Evolutionary conservation across 2,329 filamentous ascomycete species (phyloP).

Genomic region (Cladosporium austrohemisphaericum): DNA sequence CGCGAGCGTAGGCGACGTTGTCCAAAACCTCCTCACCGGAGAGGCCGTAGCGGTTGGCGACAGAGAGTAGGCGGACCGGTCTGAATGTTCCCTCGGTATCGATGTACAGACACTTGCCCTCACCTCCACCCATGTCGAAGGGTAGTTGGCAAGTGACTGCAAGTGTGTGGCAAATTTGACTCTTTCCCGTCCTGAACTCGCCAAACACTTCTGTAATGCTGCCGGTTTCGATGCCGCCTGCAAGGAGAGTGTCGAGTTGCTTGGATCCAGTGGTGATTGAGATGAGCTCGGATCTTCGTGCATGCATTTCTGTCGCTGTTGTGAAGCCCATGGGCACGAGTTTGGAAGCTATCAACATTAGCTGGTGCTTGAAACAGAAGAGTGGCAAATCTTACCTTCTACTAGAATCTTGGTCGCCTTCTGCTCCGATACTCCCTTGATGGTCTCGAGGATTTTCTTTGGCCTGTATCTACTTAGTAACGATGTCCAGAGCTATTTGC

Average conservation of each 20-base stretch:
- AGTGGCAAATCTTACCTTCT: conserved; percentile 64
- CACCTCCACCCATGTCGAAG: conserved; percentile 97
- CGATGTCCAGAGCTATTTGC: not conserved
- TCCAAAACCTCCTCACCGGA: conserved; percentile 96
- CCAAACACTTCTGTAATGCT: conserved; percentile 98
- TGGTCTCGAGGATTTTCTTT: conserved; percentile 77
- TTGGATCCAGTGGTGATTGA: conserved; percentile 98
- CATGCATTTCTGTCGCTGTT: conserved; percentile 98
- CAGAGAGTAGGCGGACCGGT: conserved; percentile 82
- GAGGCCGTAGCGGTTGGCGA: conserved; percentile 89
- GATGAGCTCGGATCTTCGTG: conserved; percentile 91
- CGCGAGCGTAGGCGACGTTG: conserved; percentile 95
- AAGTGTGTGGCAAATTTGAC: conserved; percentile 97
- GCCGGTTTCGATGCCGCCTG: conserved; percentile 92
- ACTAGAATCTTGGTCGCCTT: conserved; percentile 88
- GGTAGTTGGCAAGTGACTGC: conserved; percentile 96
- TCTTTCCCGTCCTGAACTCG: conserved; percentile 96
- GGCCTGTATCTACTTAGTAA: conserved; percentile 44
- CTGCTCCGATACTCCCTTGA: conserved; percentile 96
- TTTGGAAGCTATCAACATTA: conserved; percentile 67
- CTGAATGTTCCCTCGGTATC: conserved; percentile 96
- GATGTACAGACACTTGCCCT: conserved; percentile 97
- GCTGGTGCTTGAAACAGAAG: conserved; percentile 2
- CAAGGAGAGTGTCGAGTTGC: conserved; percentile 89
- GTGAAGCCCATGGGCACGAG: conserved; percentile 98